Evolutionary conservation across 129 eudicot species (phyloP).

Genomic region (Tagetes patula): DNA sequence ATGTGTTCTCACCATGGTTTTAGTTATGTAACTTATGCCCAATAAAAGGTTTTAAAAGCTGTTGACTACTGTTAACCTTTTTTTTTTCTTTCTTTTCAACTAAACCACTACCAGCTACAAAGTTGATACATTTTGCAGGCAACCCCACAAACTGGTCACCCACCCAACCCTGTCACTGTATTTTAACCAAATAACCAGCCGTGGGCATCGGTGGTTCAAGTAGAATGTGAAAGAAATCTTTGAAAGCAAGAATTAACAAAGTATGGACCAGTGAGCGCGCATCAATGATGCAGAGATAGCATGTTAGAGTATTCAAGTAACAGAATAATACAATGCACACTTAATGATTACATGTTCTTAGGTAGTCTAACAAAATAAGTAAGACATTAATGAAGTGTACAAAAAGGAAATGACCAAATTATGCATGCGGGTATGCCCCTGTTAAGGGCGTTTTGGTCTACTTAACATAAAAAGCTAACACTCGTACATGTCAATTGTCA

Average conservation of each 20-base stretch:
- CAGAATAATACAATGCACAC: constrained; percentile 25
- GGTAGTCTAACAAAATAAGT: constrained; percentile 19
- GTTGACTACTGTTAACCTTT: constrained; percentile 31
- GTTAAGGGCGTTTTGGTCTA: too few species aligned
- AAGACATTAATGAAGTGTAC: constrained; percentile 1
- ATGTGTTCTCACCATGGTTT: constrained; percentile 26
- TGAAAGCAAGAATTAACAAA: constrained; percentile 1
- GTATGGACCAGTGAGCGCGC: constrained; percentile 26
- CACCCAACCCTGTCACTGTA: background rate
- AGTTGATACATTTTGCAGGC: constrained; percentile 32
- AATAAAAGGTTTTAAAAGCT: constrained; percentile 19
- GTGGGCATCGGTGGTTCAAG: constrained; percentile 11
- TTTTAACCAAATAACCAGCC: background rate
- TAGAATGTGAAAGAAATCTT: constrained; percentile 18
- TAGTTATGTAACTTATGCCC: constrained; percentile 1
- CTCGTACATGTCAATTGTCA: too few species aligned
- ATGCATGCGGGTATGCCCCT: background rate
- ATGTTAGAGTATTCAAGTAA: constrained; percentile 36
- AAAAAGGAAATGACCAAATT: background rate
- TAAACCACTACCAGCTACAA: constrained; percentile 35
- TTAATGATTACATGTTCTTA: constrained; percentile 31
- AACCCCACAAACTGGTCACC: constrained; percentile 24
- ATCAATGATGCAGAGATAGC: constrained; percentile 37
- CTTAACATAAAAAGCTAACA: too few species aligned
- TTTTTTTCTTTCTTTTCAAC: constrained; percentile 39